Evolutionary conservation across 306 rosid species (phyloP).

Genomic region (Arachis stenosperma): DNA sequence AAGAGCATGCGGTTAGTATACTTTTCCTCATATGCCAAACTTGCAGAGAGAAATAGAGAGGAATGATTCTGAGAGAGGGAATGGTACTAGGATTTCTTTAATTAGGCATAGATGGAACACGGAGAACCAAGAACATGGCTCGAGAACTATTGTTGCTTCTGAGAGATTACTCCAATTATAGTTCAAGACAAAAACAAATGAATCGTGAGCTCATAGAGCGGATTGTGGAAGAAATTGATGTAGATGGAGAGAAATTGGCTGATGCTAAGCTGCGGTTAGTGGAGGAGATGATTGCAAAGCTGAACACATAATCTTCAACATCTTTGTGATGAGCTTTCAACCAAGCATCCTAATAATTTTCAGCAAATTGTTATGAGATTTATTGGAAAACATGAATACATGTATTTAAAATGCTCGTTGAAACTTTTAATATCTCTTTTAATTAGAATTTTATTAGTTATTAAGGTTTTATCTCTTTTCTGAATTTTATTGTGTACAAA

Average conservation of each 20-base stretch:
- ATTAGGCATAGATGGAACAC: constrained; percentile 74
- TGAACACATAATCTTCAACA: constrained; percentile 42
- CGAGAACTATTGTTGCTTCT: constrained; percentile 62
- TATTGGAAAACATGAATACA: too few species aligned
- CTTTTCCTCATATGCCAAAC: constrained; percentile 64
- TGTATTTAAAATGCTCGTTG: too few species aligned
- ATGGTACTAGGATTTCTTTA: constrained; percentile 84
- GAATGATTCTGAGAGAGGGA: constrained; percentile 66
- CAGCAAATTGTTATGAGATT: too few species aligned
- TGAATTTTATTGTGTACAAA: too few species aligned
- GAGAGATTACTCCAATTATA: constrained; percentile 57
- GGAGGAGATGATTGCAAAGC: constrained; percentile 83
- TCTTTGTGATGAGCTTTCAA: too few species aligned
- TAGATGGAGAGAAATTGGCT: constrained; percentile 56
- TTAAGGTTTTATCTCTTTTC: too few species aligned
- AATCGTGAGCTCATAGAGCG: constrained; percentile 52
- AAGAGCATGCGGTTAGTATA: constrained; percentile 73
- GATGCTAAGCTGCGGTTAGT: constrained; percentile 60
- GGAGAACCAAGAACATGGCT: constrained; percentile 58
- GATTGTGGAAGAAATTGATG: constrained; percentile 81
- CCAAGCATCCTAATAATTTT: too few species aligned
- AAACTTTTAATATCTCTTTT: too few species aligned
- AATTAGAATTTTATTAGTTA: too few species aligned
- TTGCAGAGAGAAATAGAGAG: constrained; percentile 77
- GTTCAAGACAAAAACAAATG: constrained; percentile 46